A percentile compares a stretch with the other conserved stretches of the same genome.
Evolutionary conservation across 1,139 yeast species (phyloP).

Genomic region (Nadsonia starkeyi-henricii): DNA sequence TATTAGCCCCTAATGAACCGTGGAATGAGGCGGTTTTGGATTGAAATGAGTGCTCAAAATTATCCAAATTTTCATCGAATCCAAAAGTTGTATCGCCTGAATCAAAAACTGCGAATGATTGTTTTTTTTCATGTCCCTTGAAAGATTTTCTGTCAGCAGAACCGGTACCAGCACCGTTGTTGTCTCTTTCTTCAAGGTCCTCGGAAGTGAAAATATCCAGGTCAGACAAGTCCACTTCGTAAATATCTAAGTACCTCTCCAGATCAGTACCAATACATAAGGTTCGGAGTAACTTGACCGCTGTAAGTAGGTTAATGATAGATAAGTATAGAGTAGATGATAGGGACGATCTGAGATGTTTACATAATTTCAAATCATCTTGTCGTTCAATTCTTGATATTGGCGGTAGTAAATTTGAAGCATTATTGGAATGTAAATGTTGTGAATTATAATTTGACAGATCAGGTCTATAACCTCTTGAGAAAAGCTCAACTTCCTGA

Average conservation of each 20-base stretch:
- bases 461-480: conserved; percentile 22
- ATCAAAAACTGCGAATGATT: neutral
- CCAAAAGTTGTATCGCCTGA: conserved; percentile 7
- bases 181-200: neutral
- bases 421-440: conserved; percentile 4
- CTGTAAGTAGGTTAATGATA: conserved; percentile 15
- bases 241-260: conserved; percentile 30
- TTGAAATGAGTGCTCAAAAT: conserved; percentile 5
- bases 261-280: conserved; percentile 23
- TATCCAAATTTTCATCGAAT: neutral
- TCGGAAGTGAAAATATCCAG: conserved; percentile 11
- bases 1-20: conserved; percentile 19
- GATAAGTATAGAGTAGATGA: conserved; percentile 19
- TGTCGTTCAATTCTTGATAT: conserved; percentile 9
- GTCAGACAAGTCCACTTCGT: conserved; percentile 22
- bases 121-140: neutral
- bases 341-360: conserved; percentile 20
- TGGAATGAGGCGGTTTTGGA: conserved; percentile 10
- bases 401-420: conserved; percentile 7
- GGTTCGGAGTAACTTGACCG: conserved; percentile 19
- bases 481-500: conserved; percentile 26
- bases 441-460: conserved; percentile 7
- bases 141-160: neutral
- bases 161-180: conserved; percentile 2
- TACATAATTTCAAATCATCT: conserved; percentile 13